Base-by-base conservation (phyloP, 352 stramenopile genomes). In the Pelagophyceae sp. region DNA sequence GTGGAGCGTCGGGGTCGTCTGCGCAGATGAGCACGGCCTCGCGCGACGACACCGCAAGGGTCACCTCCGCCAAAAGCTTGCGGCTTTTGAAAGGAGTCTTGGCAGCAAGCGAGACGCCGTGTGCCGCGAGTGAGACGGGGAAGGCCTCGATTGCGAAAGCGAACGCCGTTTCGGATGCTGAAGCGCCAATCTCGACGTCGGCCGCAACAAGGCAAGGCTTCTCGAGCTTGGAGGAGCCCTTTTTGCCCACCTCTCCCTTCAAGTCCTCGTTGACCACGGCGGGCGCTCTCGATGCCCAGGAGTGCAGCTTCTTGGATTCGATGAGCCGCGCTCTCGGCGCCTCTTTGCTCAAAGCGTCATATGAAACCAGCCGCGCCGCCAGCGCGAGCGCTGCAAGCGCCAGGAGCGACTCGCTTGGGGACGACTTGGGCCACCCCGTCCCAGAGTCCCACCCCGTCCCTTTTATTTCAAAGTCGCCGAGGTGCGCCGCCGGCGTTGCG, bases 301-400 rank as follows among this genome's bases (percentile, higher is more conserved):
- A 5, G 6, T 17, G 2, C 15, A 74, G 67, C 67, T 74, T 74
- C n/a, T 58, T 74, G 5, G 67, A 11, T 1, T 74, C 67, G 67
- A 74, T 37, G 33, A 31, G 38, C 25, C 33, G 33, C 2, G n/a
- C 20, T 1, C 3, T 2, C 2, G 33, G 35, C 35, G 33, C 35
- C 15, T n/a, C 33, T 33, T 5, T 11, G 17, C 35, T 37, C 2
- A 74, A 37, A 27, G n/a, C 51, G 38, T 58, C 51, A n/a, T 50
- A 50, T 0, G 33, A 35, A 3, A 27, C 38, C 15, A 74, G 67
- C 25, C 67, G 33, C 20, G 38, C 33, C 0, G 27, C 20, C 11
- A 31, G 17, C 3, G 38, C n/a, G 1, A 74, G 67, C 11, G 29
- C 35, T 19, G 58, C 6, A 1, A 74, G 38, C 33, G 37, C 23